A percentile compares a stretch with the other conserved stretches of the same genome.
These are phyloP conservation scores for Beauveria sp. DNA, from an alignment of 2,329 filamentous ascomycete genomes.

Conservation along the genomic window DNA sequence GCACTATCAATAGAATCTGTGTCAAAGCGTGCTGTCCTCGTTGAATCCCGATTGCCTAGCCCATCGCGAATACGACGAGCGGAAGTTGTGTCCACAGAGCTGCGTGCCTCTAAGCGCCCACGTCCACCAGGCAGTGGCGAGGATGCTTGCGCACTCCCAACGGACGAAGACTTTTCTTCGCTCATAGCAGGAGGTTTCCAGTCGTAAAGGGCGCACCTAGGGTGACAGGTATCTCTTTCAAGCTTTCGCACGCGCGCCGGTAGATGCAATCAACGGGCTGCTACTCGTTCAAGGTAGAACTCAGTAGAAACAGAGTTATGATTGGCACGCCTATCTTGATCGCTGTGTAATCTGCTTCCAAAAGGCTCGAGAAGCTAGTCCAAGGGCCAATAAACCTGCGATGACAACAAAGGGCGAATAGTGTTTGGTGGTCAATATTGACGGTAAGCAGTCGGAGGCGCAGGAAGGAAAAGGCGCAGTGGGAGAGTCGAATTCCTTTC, in stretches of 20 bases:
- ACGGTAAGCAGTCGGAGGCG: background rate
- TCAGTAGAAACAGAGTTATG: background rate
- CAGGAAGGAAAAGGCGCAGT: background rate
- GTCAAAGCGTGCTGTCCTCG: conserved; percentile 35
- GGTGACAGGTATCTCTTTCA: background rate
- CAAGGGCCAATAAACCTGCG: background rate
- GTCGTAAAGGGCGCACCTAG: background rate
- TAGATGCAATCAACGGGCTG: background rate
- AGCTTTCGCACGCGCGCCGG: background rate
- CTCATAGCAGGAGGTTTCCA: conserved; percentile 16
- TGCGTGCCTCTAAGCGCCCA: conserved; percentile 33
- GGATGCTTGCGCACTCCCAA: conserved; percentile 25
- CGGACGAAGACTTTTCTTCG: conserved; percentile 23
- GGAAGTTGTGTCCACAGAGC: conserved; percentile 27
- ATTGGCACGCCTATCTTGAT: background rate
- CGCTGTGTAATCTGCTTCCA: background rate
- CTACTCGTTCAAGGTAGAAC: background rate
- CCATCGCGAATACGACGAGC: conserved; percentile 28
- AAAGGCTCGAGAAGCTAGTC: no score
- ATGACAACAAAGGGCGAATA: background rate
- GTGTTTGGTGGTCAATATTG: background rate
- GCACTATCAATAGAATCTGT: conserved; percentile 43
- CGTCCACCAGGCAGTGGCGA: conserved; percentile 40
- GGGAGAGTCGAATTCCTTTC: background rate
- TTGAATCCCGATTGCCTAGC: conserved; percentile 27